phyloP scores from a whole-genome alignment of 176 grass and related monocot genomes.

The Carex parvula region DNA sequence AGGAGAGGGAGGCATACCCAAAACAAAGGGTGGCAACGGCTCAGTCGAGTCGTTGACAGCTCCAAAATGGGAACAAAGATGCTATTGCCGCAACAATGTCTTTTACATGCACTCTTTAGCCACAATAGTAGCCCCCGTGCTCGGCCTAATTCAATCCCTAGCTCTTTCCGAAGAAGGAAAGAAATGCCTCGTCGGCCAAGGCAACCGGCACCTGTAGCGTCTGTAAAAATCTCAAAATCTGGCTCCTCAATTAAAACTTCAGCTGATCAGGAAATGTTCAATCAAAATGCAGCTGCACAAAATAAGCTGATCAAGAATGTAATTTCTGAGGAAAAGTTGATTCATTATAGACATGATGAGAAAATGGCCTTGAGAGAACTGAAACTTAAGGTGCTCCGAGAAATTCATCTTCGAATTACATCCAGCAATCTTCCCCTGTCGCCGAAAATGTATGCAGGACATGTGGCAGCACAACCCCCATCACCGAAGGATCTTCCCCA shows the following conservation, averaged over 20 bases:
- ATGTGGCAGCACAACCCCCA: slow-evolving; percentile 18
- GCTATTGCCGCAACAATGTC: slow-evolving; percentile 23
- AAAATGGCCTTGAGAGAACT: slow-evolving; percentile 4
- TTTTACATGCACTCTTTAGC: neutral
- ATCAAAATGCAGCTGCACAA: neutral
- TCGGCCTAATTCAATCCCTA: slow-evolving; percentile 6
- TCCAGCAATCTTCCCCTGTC: neutral
- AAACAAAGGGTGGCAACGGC: neutral
- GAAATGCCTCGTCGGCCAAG: neutral
- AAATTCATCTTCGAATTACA: slow-evolving; percentile 8
- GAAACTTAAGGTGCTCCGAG: neutral
- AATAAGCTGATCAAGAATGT: neutral
- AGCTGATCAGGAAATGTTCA: neutral
- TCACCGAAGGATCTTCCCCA: slow-evolving; percentile 22
- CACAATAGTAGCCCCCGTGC: slow-evolving; percentile 6
- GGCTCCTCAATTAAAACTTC: slow-evolving; percentile 3
- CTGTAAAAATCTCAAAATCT: slow-evolving; percentile 24
- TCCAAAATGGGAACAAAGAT: slow-evolving; percentile 19
- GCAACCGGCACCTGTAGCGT: neutral
- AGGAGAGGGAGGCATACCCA: neutral
- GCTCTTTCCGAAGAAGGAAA: slow-evolving; percentile 12
- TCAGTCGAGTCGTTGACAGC: slow-evolving; percentile 21
- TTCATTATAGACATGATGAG: neutral
- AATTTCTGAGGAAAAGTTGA: neutral
- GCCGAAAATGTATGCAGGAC: slow-evolving; percentile 20